Conservation (phyloP, 2,329 filamentous ascomycete genomes). For the Leptographium procerum region DNA sequence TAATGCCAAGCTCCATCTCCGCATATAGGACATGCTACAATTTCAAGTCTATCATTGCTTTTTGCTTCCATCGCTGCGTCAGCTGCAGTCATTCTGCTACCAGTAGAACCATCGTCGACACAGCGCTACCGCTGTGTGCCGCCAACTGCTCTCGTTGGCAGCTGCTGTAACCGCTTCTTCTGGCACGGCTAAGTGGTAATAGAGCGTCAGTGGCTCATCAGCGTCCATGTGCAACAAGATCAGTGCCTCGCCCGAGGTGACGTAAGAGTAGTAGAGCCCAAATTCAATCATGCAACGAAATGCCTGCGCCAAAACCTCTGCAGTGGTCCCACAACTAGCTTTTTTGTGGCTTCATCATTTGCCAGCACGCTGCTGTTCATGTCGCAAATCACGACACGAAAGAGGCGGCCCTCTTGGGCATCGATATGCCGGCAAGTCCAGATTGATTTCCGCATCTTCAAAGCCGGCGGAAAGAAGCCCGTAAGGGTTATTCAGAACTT, state of each 20-base stretch:
- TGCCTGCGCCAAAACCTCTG: not conserved
- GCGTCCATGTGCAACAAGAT: not conserved
- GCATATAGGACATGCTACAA: not conserved
- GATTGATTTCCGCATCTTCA: not conserved
- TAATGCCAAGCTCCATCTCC: not conserved
- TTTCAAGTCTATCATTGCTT: not conserved
- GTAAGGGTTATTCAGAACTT: not conserved
- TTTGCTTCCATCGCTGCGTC: constrained; percentile 1
- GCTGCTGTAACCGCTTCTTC: not conserved
- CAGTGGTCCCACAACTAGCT: no score
- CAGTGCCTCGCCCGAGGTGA: not conserved
- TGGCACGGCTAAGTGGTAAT: constrained; percentile 2
- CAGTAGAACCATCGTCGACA: constrained; percentile 1
- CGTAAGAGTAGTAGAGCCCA: not conserved
- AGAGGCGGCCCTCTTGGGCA: not conserved
- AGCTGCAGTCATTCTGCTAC: not conserved
- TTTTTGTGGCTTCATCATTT: not conserved
- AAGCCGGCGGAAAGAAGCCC: not conserved
- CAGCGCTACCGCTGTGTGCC: not conserved
- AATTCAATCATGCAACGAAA: constrained; percentile 3
- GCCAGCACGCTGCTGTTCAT: not conserved
- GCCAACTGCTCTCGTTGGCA: not conserved
- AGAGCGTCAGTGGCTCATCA: not conserved
- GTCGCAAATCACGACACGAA: not conserved
- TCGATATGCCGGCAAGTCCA: not conserved